Evolutionary conservation across 78 protist species (phyloP).

Genomic region (Dictyostelium capitatum): DNA sequence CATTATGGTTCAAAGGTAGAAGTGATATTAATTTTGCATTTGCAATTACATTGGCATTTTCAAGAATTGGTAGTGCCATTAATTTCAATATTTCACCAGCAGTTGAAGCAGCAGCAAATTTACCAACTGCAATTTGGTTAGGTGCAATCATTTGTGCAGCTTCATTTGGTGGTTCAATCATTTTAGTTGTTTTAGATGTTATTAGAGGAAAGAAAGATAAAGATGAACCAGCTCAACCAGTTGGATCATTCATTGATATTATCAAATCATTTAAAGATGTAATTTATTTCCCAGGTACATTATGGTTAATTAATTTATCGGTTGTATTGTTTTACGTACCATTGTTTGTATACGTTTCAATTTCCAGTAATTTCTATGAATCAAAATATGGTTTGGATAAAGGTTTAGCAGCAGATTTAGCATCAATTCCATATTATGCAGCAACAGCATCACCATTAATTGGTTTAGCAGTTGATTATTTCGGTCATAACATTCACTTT

Average conservation of each 20-base stretch:
- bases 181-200: constrained; percentile 50
- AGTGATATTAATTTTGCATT: constrained; percentile 70
- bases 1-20: constrained; percentile 83
- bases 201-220: constrained; percentile 34
- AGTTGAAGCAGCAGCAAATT: background rate
- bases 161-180: constrained; percentile 43
- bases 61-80: constrained; percentile 83
- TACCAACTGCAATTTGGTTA: constrained; percentile 80
- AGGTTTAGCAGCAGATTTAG: background rate
- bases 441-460: constrained; percentile 79
- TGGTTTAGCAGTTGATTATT: constrained; percentile 59
- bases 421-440: constrained; percentile 57
- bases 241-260: background rate
- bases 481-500: constrained; percentile 39
- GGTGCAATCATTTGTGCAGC: constrained; percentile 79
- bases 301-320: constrained; percentile 63
- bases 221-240: constrained; percentile 23
- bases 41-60: constrained; percentile 71
- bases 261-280: constrained; percentile 54
- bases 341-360: constrained; percentile 69
- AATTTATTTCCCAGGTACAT: constrained; percentile 47
- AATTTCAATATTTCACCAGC: constrained; percentile 77
- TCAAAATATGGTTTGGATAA: background rate
- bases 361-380: constrained; percentile 7
- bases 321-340: constrained; percentile 84